Evolutionary conservation across 148 eudicot genomes (phyloP), one percentile per base, ranked within the genome.

Genomic region (Spergularia bocconei): DNA sequence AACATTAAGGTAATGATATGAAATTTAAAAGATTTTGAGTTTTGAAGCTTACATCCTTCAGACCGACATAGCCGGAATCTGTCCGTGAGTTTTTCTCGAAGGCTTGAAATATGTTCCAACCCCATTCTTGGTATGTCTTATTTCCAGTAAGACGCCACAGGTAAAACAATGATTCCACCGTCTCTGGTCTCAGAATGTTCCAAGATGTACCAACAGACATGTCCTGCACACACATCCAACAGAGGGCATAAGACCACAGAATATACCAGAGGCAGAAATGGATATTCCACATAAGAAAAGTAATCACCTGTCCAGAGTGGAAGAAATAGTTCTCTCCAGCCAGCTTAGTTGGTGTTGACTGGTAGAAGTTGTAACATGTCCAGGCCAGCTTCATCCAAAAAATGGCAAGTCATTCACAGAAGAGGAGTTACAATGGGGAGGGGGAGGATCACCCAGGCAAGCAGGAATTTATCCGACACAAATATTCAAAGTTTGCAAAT

Each of bases 361-460:
- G 98, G 80, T 96, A 96, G 79, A 96, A 96, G 76, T 96, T 96
- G 82, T 92, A 96, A 81, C 99, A 96, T 29, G 99, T 96, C 98
- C 98, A 96, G 70, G 99, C 98, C 72, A 91, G 91, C 99, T 96
- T 55, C 78, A 77, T 14, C 47, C 38, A 70, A 67, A 74, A 61
- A 68, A 69, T 7, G 36, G 72, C 41, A 44, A 65, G 53, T 74
- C 69, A 78, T 36, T 17, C 56, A 75, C 60, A 17, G 5, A 16
- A 4, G 1, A 64, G 3, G 56, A 15, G 71, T 13, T 48, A 48
- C 60, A 5, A 38, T 13, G 8, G 38, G 57, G 12, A 17, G 44
- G 41, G 20, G 55, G 70, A 21, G 67, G 47, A 11, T 29, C 66
- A 13, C 66, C 19, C 4, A 36, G 2, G 12, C 64, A 8, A 61